These are phyloP conservation scores for Kwoniella newhampshirensis DNA, from an alignment of 768 basidiomycete species.

Conservation along the genomic window DNA sequence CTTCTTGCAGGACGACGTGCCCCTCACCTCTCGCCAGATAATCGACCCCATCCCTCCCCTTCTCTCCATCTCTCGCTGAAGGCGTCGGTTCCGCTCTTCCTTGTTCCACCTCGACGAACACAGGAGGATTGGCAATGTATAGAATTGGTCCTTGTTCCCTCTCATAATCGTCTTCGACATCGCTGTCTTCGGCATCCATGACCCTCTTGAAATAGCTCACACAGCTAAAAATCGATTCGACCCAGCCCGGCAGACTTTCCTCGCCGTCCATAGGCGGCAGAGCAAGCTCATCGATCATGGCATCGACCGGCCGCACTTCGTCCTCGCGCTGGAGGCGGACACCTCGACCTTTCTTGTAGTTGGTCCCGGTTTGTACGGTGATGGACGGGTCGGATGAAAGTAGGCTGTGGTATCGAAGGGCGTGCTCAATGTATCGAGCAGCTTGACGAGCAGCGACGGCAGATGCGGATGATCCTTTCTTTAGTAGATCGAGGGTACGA, in stretches of 20 bases:
- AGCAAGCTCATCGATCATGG: constrained; percentile 29
- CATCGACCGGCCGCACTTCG: constrained; percentile 19
- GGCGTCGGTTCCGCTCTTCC: constrained; percentile 17
- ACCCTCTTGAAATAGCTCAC: constrained; percentile 19
- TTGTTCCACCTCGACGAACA: constrained; percentile 19
- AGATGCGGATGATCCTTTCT: constrained; percentile 77
- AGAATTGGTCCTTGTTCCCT: constrained; percentile 13
- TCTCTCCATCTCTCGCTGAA: constrained; percentile 18
- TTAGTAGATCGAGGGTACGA: constrained; percentile 86
- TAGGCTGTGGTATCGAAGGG: constrained; percentile 32
- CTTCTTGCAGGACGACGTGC: constrained; percentile 37
- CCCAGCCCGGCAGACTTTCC: constrained; percentile 22
- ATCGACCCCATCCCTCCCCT: constrained; percentile 9
- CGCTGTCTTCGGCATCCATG: constrained; percentile 6
- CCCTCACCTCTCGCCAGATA: constrained; percentile 40
- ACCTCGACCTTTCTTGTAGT: constrained; percentile 41
- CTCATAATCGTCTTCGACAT: constrained; percentile 1
- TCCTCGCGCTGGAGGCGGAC: constrained; percentile 37
- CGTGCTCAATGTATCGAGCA: constrained; percentile 74
- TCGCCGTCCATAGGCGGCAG: constrained; percentile 27
- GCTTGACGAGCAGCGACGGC: constrained; percentile 82
- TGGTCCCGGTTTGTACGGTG: constrained; percentile 27
- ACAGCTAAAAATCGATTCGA: constrained; percentile 21
- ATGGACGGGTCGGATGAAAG: constrained; percentile 36
- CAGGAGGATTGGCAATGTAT: constrained; percentile 24